Base-by-base conservation (phyloP, 192 early-diverging fungal species). In the Podila epicladia region DNA sequence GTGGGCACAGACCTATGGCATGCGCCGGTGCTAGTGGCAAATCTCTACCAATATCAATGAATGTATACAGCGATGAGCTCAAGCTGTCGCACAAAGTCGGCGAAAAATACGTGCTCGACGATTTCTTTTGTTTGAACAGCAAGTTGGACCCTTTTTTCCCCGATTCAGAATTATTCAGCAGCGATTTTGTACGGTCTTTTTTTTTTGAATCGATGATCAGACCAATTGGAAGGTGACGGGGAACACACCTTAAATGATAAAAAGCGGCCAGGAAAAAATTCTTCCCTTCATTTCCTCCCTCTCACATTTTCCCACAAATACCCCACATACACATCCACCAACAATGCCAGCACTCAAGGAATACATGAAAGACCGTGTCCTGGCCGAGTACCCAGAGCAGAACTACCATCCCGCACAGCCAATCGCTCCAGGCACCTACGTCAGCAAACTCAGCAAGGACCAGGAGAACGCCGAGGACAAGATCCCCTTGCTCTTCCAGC, bases 401-500 rank as follows among this genome's bases (percentile, higher is more conserved):
- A n/a, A 55, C n/a, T 62, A 62, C 59, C 48, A 50, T 5, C 45
- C 61, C n/a, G 1, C 13, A 6, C 68, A 70, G 22, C 57, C 57
- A 20, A 19, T 51, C 19, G 35, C 59, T 15, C 68, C 68, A 12
- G 68, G 68, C 17, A 24, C 68, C 64, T 65, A 45, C 28, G 3
- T 65, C 64, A 9, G 64, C 32, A 11, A 22, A 12, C 20, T 41
- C 45, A 22, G 22, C 11, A 26, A 32, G 11, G 28, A 29, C 0
- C 32, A 69, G 28, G 37, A 69, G 28, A 26, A 58, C 15, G 4
- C 15, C 15, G 41, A 45, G 3, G 45, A 50, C 9, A 48, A 70
- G 17, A 32, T 70, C 11, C 68, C 68, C 5, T 29, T 70, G 11
- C 85, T 95, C 19, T 95, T 92, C 68, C 78, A 85, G 60, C 92